Evolutionary conservation across 1,284 basidiomycete genomes (phyloP).

Genomic region (Ustilago shanxiensis): DNA sequence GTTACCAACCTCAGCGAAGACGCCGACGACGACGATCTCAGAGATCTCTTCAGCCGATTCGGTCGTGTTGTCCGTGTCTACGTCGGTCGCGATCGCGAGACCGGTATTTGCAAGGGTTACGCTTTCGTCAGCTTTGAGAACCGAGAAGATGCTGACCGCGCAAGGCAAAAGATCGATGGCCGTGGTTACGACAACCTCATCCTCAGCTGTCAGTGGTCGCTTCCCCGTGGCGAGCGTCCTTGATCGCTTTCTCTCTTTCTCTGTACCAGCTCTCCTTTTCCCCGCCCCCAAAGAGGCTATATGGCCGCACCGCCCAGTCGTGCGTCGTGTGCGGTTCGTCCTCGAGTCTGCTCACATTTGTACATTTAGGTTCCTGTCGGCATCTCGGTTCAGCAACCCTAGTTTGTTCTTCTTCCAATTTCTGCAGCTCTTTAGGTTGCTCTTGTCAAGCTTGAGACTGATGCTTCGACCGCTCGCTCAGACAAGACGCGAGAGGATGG

Average conservation of each 20-base stretch:
- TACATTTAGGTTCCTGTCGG: constrained; percentile 38
- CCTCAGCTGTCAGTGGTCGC: constrained; percentile 86
- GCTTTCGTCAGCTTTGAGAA: constrained; percentile 96
- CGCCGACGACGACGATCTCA: constrained; percentile 92
- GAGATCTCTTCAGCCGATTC: constrained; percentile 81
- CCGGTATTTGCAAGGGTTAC: constrained; percentile 94
- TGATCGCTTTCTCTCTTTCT: constrained; percentile 12
- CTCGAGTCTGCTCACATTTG: constrained; percentile 19
- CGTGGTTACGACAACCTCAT: constrained; percentile 91
- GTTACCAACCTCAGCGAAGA: constrained; percentile 98
- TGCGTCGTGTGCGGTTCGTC: neutral
- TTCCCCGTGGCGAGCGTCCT: constrained; percentile 67
- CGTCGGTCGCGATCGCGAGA: constrained; percentile 94
- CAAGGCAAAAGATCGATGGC: constrained; percentile 93
- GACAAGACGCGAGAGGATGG: neutral
- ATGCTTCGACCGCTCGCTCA: neutral
- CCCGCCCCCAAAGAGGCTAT: constrained; percentile 15
- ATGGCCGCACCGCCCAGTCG: neutral
- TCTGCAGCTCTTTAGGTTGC: neutral
- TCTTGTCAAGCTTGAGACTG: neutral
- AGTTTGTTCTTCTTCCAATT: constrained; percentile 16
- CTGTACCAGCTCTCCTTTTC: neutral
- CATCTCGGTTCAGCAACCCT: constrained; percentile 25
- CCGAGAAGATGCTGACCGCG: constrained; percentile 82
- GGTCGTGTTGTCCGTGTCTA: constrained; percentile 86